phyloP scores from a whole-genome alignment of 2,329 filamentous ascomycete species.

The Lecanicillium sp. region DNA sequence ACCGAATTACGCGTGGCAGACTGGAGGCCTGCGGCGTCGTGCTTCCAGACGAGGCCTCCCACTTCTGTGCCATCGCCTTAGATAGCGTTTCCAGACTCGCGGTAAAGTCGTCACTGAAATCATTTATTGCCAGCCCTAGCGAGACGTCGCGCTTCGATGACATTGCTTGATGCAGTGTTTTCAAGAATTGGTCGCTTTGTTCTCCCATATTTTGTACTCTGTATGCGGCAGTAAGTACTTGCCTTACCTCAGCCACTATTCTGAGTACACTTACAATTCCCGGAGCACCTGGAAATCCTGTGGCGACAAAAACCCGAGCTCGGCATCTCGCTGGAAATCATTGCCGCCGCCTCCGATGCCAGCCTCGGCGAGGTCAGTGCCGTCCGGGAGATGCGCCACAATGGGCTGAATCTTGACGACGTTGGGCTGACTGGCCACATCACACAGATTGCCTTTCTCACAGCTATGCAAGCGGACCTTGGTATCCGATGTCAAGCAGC shows the following conservation, averaged over 20 bases:
- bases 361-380: conserved; percentile 61
- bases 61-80: conserved; percentile 9
- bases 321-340: conserved; percentile 63
- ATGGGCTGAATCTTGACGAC: conserved; percentile 76
- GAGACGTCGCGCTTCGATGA: conserved; percentile 27
- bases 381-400: conserved; percentile 56
- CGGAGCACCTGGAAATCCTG: conserved; percentile 46
- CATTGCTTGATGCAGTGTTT: conserved; percentile 17
- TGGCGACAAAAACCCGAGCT: conserved; percentile 55
- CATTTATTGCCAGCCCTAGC: conserved; percentile 26
- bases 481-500: conserved; percentile 63
- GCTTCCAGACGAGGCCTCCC: neutral
- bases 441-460: conserved; percentile 63
- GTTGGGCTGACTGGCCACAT: conserved; percentile 37
- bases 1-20: conserved; percentile 45
- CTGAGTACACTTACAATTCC: conserved; percentile 32
- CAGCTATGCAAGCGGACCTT: conserved; percentile 75
- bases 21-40: neutral
- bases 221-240: neutral
- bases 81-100: conserved; percentile 21
- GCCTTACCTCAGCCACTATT: too few relatives aligned
- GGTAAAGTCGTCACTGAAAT: conserved; percentile 25
- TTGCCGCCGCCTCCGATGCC: conserved; percentile 75
- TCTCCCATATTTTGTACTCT: neutral
- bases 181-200: conserved; percentile 19